phyloP scores from a whole-genome alignment of 2,329 filamentous ascomycete species.

The Dactylellina cionopaga region DNA sequence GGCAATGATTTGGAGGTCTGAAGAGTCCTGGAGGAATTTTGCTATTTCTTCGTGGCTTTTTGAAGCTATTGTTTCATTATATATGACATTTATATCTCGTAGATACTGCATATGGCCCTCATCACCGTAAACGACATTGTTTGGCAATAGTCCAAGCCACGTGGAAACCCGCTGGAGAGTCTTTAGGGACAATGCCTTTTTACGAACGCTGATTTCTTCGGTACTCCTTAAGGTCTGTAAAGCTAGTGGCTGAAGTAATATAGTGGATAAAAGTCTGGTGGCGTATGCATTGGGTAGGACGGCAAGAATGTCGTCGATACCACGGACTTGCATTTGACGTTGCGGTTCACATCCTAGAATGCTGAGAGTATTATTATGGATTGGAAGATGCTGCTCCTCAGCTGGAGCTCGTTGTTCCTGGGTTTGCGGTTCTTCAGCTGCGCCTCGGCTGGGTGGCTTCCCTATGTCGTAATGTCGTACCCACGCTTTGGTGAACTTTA shows the following conservation, averaged over 20 bases:
- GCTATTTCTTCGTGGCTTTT: constrained; percentile 4
- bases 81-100: neutral
- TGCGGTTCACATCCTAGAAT: neutral
- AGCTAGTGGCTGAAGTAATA: constrained; percentile 6
- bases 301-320: constrained; percentile 8
- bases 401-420: no score
- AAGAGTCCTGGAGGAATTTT: neutral
- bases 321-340: neutral
- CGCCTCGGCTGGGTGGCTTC: no score
- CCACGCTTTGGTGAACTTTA: constrained; percentile 26
- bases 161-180: neutral
- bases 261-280: constrained; percentile 11
- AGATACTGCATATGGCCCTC: neutral
- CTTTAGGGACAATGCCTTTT: neutral
- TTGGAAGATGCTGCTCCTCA: no score
- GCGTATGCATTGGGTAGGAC: constrained; percentile 1
- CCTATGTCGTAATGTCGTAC: constrained; percentile 28
- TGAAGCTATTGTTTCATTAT: neutral
- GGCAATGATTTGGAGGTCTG: constrained; percentile 5
- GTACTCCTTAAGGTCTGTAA: neutral
- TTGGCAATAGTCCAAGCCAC: no score
- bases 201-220: neutral
- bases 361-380: no score
- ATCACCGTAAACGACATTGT: neutral
- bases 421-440: neutral